phyloP scores from a whole-genome alignment of 2,329 filamentous ascomycete species.

The Stagonosporopsis cucurbitacearum region DNA sequence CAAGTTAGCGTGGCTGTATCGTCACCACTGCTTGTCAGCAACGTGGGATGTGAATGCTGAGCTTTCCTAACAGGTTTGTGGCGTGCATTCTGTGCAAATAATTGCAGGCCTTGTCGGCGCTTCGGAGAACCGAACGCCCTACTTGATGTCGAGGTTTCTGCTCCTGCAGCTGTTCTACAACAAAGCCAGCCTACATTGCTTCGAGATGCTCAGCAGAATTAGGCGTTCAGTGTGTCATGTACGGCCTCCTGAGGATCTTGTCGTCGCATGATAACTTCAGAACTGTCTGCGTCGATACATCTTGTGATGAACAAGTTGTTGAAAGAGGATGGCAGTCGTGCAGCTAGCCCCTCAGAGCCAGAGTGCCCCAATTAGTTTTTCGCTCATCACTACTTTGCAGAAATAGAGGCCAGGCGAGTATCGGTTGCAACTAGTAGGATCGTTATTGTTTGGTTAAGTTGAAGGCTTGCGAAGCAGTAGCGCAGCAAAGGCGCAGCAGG shows the following conservation, averaged over 20 bases:
- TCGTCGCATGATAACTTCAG: background rate
- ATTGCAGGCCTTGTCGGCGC: background rate
- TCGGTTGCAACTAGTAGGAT: slow-evolving; percentile 4
- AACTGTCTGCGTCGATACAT: no score
- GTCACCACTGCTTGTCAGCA: slow-evolving; percentile 1
- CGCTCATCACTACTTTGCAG: background rate
- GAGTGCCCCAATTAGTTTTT: background rate
- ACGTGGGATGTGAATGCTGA: slow-evolving; percentile 7
- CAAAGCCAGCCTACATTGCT: background rate
- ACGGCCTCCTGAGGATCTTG: background rate
- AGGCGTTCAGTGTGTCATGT: background rate
- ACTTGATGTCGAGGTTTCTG: background rate
- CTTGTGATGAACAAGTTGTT: no score
- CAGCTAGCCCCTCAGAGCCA: background rate
- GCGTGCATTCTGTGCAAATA: background rate
- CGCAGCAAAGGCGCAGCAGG: slow-evolving; percentile 14
- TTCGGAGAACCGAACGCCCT: background rate
- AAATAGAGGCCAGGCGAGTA: background rate
- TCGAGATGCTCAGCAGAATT: background rate
- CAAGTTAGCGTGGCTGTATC: slow-evolving; percentile 1
- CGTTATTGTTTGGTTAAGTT: slow-evolving; percentile 1
- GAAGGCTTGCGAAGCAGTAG: background rate
- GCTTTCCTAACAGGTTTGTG: background rate
- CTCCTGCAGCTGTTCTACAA: background rate
- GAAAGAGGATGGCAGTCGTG: background rate